Base-by-base conservation (phyloP, 495 filamentous ascomycete species). In the Penicillium canescens region DNA sequence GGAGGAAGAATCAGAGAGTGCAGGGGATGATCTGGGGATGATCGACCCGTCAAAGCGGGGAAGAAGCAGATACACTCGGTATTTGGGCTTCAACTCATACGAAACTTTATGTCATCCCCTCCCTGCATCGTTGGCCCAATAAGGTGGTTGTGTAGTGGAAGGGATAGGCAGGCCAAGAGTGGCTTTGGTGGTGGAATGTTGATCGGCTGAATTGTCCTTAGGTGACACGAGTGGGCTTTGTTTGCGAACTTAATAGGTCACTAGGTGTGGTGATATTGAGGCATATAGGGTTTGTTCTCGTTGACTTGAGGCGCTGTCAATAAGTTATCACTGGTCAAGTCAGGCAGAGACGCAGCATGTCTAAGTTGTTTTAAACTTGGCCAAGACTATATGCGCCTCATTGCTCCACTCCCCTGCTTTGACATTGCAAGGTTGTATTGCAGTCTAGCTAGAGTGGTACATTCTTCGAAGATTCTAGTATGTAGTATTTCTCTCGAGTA, bases 31-130 rank as follows among this genome's bases (percentile, higher is more conserved):
- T 38, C 42, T 46, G 42, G 51, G 42, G 42, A 51, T 56, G 60
- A 59, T 62, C 56, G 60, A 56, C 60, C 54, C 28, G 54, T 61
- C 52, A 56, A 56, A 60, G 60, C 60, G 60, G 60, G 60, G 60
- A 37, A 38, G 37, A 46, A 34, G 42, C 14, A 31, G 28, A 31
- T 31, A 4, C 28, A 31, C 28, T 35, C 23, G 42, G 42, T 20
- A 16, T 24, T 43, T 43, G 35, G 40, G 11, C 9, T 8, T 36
- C 16, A 14, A 3, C 1, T 12, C 13, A 23, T 18, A 21, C 11
- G 33, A 23, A 9, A 35, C 8, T 8, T 24, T 2, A 21, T 6
- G 21, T 6, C 18, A 1, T 5, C 35, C 26, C 35, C 35, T 21
- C 35, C 35, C 46, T 42, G 40, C 40, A 42, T 42, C 24, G 21